Evolutionary conservation across 148 eudicot species (phyloP).

Genomic region (Diospyros lotus): DNA sequence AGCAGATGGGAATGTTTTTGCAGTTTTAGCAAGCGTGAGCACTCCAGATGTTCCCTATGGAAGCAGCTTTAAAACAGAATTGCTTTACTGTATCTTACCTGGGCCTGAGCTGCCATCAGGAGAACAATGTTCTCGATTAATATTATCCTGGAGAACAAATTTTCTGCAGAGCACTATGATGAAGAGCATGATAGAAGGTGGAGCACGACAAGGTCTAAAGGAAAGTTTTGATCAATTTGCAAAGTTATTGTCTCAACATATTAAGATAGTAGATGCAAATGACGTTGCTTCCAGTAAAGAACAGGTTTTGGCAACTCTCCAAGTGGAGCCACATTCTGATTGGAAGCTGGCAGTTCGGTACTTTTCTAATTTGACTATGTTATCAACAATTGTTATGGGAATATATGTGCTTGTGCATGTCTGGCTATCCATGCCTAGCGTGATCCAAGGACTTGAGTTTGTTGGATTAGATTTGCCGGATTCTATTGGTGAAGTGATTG

Average conservation of each 20-base stretch:
- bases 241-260: conserved; percentile 41
- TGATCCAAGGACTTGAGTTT: conserved; percentile 91
- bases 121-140: conserved; percentile 65
- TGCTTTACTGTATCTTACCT: conserved; percentile 65
- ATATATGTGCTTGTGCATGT: conserved; percentile 62
- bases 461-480: conserved; percentile 97
- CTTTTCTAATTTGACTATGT: conserved; percentile 75
- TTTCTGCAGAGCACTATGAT: conserved; percentile 92
- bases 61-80: conserved; percentile 57
- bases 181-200: conserved; percentile 90
- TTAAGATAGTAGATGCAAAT: conserved; percentile 54
- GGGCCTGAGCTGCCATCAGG: conserved; percentile 90
- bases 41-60: conserved; percentile 97
- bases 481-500: conserved; percentile 86
- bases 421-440: conserved; percentile 56
- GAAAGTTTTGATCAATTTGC: conserved; percentile 70
- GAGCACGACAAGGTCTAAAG: conserved; percentile 74
- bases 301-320: conserved; percentile 68
- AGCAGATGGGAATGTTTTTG: conserved; percentile 69
- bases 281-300: conserved; percentile 65
- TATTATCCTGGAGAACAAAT: conserved; percentile 74
- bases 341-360: conserved; percentile 80
- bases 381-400: conserved; percentile 57
- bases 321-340: conserved; percentile 68
- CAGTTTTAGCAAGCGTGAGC: conserved; percentile 54